phyloP scores from a whole-genome alignment of 331 rosid species.

The Cydonia oblonga region DNA sequence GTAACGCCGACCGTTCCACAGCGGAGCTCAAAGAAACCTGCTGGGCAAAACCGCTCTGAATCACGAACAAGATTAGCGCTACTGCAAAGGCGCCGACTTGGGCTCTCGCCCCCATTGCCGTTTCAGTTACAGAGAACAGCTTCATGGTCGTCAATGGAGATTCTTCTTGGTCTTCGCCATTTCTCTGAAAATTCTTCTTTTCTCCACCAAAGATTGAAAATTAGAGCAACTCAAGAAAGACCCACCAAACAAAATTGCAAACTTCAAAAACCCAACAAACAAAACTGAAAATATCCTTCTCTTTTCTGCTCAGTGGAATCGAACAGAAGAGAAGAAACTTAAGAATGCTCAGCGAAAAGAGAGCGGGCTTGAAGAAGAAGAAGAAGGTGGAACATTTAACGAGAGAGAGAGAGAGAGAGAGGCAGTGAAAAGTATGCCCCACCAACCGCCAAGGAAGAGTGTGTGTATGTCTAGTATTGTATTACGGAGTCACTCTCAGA shows the following conservation, averaged over 20 bases:
- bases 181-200: neutral
- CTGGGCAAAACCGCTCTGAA: constrained; percentile 34
- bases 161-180: constrained; percentile 14
- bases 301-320: neutral
- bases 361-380: constrained; percentile 13
- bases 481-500: constrained; percentile 12
- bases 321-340: neutral
- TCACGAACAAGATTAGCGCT: constrained; percentile 22
- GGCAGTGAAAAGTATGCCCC: neutral
- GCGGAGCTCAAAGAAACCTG: constrained; percentile 25
- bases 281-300: neutral
- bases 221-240: neutral
- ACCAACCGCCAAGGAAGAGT: constrained; percentile 22
- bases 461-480: neutral
- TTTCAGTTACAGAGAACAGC: constrained; percentile 5
- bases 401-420: neutral
- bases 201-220: neutral
- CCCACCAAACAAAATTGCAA: neutral
- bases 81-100: constrained; percentile 18
- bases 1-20: constrained; percentile 48
- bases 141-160: constrained; percentile 13
- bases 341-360: neutral
- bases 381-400: constrained; percentile 20
- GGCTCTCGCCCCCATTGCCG: constrained; percentile 29
- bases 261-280: neutral